Percentiles rank a stretch among this genome's conserved stretches.
These are phyloP conservation scores for Botrytis deweyae DNA, from an alignment of 2,329 filamentous ascomycete genomes.

Conservation along the genomic window DNA sequence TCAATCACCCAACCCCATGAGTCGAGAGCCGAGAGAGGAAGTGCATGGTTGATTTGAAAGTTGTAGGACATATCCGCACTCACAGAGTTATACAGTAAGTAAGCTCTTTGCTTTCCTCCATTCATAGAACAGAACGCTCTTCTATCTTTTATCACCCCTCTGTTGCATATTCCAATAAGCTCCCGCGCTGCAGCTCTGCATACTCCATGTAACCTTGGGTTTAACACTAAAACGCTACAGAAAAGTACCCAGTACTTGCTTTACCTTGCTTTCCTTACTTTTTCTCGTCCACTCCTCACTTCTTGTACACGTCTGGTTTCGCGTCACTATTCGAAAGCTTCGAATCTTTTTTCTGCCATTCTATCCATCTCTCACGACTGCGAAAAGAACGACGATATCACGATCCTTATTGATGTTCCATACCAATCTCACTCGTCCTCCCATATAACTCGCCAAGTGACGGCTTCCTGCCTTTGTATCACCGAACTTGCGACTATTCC, in stretches of 20 bases:
- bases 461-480: conserved; percentile 22
- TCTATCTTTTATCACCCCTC: neutral
- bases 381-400: conserved; percentile 11
- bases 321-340: conserved; percentile 2
- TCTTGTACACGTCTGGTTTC: neutral
- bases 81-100: neutral
- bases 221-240: neutral
- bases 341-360: neutral
- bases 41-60: conserved; percentile 1
- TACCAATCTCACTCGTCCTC: conserved; percentile 21
- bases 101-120: neutral
- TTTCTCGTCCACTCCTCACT: neutral
- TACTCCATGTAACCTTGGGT: neutral
- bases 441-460: conserved; percentile 23
- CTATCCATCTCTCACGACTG: conserved; percentile 12
- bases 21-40: conserved; percentile 4
- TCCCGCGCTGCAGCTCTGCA: neutral
- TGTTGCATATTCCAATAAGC: neutral
- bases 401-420: conserved; percentile 14
- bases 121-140: neutral
- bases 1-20: conserved; percentile 6
- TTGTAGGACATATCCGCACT: conserved; percentile 4
- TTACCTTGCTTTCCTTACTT: conserved; percentile 1
- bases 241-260: neutral
- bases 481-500: neutral